These are phyloP conservation scores for Fomitopsis palustris DNA, from an alignment of 1,284 basidiomycete species.

Conservation along the genomic window DNA sequence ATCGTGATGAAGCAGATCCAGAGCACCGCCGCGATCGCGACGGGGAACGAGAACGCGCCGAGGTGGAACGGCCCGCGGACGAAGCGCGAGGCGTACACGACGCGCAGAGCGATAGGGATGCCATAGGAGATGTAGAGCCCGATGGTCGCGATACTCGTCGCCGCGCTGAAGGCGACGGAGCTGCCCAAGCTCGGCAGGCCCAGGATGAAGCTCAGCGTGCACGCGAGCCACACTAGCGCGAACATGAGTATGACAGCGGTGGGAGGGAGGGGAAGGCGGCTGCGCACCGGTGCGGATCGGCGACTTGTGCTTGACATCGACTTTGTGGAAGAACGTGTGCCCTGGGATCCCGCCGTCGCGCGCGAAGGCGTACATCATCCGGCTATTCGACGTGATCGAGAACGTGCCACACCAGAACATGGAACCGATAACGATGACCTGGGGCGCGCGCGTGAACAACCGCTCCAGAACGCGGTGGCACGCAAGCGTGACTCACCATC, in stretches of 20 bases:
- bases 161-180: constrained; percentile 68
- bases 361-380: constrained; percentile 79
- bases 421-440: constrained; percentile 60
- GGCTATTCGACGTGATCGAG: constrained; percentile 71
- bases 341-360: constrained; percentile 70
- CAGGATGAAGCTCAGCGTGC: constrained; percentile 71
- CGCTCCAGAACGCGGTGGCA: not conserved
- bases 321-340: constrained; percentile 62
- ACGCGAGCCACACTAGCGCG: constrained; percentile 67
- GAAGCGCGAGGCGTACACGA: constrained; percentile 58
- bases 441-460: not conserved
- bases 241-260: not conserved
- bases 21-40: constrained; percentile 48
- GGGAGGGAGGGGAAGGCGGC: not conserved
- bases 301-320: constrained; percentile 52
- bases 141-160: constrained; percentile 74
- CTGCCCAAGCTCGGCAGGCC: constrained; percentile 70
- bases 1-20: constrained; percentile 67
- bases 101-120: constrained; percentile 64
- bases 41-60: constrained; percentile 53
- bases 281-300: constrained; percentile 63
- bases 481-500: constrained; percentile 41
- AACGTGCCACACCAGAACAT: constrained; percentile 77
- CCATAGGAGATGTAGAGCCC: constrained; percentile 75
- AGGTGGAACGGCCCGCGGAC: constrained; percentile 71